Percentiles rank a stretch among this genome's conserved stretches.
Evolutionary conservation across 768 basidiomycete species (phyloP).

Genomic region (Filobasidium wieringae): DNA sequence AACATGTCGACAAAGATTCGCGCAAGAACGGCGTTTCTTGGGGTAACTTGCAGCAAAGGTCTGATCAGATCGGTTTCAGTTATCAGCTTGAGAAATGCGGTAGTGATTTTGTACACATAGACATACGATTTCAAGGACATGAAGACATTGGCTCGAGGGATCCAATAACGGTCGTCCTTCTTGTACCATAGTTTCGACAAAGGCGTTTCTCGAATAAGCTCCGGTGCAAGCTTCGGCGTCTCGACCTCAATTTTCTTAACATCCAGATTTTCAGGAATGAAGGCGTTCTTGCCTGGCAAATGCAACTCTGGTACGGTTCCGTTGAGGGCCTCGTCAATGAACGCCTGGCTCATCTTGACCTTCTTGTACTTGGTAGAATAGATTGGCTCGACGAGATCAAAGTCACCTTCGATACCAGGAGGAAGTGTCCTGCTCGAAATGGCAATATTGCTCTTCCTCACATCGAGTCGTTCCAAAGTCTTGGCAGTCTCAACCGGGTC

Average conservation of each 20-base stretch:
- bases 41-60: slow-evolving; percentile 43
- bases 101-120: neutral
- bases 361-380: slow-evolving; percentile 81
- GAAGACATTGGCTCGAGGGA: slow-evolving; percentile 70
- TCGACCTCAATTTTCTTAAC: slow-evolving; percentile 62
- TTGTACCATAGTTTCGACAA: slow-evolving; percentile 82
- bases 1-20: slow-evolving; percentile 78
- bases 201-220: slow-evolving; percentile 59
- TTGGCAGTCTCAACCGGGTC: slow-evolving; percentile 45
- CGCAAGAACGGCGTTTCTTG: slow-evolving; percentile 62
- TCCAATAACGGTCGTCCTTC: slow-evolving; percentile 93
- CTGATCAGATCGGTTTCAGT: slow-evolving; percentile 17
- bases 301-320: slow-evolving; percentile 52
- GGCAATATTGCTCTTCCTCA: slow-evolving; percentile 54
- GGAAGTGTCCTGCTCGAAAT: slow-evolving; percentile 68
- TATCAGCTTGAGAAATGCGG: neutral
- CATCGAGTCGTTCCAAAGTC: slow-evolving; percentile 55
- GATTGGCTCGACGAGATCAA: slow-evolving; percentile 59
- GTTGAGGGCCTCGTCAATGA: slow-evolving; percentile 52
- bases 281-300: slow-evolving; percentile 75
- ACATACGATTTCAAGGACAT: slow-evolving; percentile 43
- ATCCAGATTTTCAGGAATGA: slow-evolving; percentile 75
- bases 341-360: slow-evolving; percentile 45
- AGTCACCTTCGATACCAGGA: slow-evolving; percentile 45
- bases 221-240: slow-evolving; percentile 46